Conservation (phyloP, 345 rosid species). For the Moricandia arvensis region DNA sequence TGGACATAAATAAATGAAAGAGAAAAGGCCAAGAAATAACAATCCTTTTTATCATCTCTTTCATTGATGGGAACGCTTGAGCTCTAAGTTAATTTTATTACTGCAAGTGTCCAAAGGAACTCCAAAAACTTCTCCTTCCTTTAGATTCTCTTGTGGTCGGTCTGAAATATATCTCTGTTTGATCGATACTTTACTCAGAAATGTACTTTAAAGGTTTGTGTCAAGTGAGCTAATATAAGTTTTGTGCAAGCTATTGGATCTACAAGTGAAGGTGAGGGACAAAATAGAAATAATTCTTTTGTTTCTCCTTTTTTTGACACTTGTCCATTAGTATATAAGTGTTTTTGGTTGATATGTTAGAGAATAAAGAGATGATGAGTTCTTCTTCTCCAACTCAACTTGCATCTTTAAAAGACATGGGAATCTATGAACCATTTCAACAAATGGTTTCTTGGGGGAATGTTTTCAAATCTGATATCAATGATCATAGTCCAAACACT, state of each 20-base stretch:
- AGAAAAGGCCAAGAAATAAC: background rate
- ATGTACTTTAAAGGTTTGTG: background rate
- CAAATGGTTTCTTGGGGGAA: slow-evolving; percentile 70
- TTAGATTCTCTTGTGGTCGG: slow-evolving; percentile 6
- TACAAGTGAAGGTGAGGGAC: slow-evolving; percentile 6
- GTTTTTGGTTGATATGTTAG: slow-evolving; percentile 1
- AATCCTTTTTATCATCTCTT: slow-evolving; percentile 3
- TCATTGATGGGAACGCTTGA: slow-evolving; percentile 33
- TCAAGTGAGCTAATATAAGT: slow-evolving; percentile 18
- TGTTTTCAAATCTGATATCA: slow-evolving; percentile 46
- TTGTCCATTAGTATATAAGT: background rate
- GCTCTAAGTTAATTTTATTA: slow-evolving; percentile 11
- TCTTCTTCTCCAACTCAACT: slow-evolving; percentile 67
- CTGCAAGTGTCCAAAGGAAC: slow-evolving; percentile 24
- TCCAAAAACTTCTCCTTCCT: slow-evolving; percentile 12
- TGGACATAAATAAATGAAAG: slow-evolving; percentile 14
- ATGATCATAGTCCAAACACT: slow-evolving; percentile 43
- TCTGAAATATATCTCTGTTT: slow-evolving; percentile 15
- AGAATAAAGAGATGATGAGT: slow-evolving; percentile 51
- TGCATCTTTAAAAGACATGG: slow-evolving; percentile 54
- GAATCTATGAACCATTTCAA: slow-evolving; percentile 70
- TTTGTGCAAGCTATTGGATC: slow-evolving; percentile 29
- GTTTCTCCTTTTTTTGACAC: background rate
- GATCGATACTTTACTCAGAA: background rate
- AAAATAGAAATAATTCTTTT: background rate